phyloP scores from a whole-genome alignment of 2,329 filamentous ascomycete species.

The Colletotrichum salicis region DNA sequence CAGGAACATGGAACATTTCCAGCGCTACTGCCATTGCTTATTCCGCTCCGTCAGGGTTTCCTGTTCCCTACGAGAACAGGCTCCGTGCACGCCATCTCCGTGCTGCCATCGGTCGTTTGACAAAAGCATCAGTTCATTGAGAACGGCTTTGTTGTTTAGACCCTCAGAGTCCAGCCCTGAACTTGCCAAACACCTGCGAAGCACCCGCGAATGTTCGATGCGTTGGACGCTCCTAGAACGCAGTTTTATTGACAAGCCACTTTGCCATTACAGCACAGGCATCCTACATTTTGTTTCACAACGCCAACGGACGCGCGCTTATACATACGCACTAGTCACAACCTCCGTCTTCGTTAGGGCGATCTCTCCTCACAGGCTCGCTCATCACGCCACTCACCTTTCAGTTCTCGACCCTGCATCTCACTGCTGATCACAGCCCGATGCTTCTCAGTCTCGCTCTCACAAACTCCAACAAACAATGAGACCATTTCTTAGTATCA shows the following conservation, averaged over 20 bases:
- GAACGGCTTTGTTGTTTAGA: neutral
- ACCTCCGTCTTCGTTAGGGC: neutral
- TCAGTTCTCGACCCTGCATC: conserved; percentile 4
- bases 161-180: neutral
- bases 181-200: too few relatives aligned
- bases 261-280: neutral
- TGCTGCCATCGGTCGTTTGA: neutral
- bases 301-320: neutral
- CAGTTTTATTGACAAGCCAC: neutral
- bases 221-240: neutral
- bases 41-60: neutral
- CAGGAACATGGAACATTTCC: neutral
- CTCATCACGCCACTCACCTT: conserved; percentile 2
- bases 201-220: too few relatives aligned
- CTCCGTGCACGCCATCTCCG: neutral
- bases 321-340: too few relatives aligned
- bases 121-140: neutral
- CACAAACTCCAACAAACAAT: neutral
- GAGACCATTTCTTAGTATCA: neutral
- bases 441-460: neutral
- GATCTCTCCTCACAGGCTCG: neutral
- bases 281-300: neutral
- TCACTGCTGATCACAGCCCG: conserved; percentile 21
- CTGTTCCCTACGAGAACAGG: neutral
- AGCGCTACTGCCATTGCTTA: conserved; percentile 13